Conservation (phyloP, 371 early-diverging fungal species). For the Mortierella sp. region DNA sequence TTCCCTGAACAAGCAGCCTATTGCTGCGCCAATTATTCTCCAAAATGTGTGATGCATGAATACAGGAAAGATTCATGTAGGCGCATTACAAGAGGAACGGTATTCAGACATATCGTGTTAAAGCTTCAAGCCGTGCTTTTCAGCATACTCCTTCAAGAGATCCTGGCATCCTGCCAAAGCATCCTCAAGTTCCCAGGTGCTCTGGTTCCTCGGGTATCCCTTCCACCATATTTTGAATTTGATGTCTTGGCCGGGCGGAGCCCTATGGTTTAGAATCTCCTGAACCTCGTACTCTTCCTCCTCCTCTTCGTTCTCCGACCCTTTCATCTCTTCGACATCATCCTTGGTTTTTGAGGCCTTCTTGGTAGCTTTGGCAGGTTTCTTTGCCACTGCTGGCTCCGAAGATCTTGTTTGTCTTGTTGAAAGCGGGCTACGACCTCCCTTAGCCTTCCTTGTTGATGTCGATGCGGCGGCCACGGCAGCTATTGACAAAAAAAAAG, state of each 20-base stretch:
- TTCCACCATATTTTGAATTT: conserved; percentile 21
- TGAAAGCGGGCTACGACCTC: too few relatives aligned
- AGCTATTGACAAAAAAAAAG: not conserved
- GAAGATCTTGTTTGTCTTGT: not conserved
- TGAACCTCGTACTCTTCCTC: not conserved
- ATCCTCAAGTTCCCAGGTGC: conserved; percentile 12
- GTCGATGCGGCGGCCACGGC: not conserved
- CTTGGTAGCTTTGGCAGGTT: not conserved
- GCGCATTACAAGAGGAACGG: too few relatives aligned
- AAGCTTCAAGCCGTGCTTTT: conserved; percentile 3
- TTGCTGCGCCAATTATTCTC: too few relatives aligned
- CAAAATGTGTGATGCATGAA: too few relatives aligned
- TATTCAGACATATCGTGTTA: not conserved
- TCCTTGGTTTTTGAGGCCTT: not conserved
- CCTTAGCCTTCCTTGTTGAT: not conserved
- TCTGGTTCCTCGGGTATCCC: conserved; percentile 6
- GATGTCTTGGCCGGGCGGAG: not conserved
- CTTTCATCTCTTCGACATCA: conserved; percentile 2
- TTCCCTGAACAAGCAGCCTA: too few relatives aligned
- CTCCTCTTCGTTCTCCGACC: not conserved
- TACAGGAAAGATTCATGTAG: too few relatives aligned
- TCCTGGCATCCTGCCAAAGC: conserved; percentile 15
- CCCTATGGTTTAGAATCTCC: conserved; percentile 3
- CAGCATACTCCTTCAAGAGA: conserved; percentile 7
- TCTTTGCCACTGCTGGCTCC: not conserved